Conservation (phyloP, 441 rosid genomes). For the Sinapis alba region DNA sequence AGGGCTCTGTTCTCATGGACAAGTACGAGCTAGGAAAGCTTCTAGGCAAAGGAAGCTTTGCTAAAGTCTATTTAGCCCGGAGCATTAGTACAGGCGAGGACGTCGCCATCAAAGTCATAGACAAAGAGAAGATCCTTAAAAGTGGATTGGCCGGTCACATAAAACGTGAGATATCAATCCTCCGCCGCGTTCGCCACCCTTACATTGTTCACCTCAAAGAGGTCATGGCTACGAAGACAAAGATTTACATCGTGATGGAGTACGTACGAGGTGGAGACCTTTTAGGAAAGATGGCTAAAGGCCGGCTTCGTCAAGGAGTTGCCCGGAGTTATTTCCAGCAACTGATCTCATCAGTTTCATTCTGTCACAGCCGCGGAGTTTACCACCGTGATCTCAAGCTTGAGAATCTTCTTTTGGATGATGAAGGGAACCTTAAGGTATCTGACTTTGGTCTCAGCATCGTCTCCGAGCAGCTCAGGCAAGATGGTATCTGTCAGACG, state of each 20-base stretch:
- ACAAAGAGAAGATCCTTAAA: constrained; percentile 59
- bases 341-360: constrained; percentile 74
- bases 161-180: constrained; percentile 88
- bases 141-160: constrained; percentile 48
- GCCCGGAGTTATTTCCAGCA: constrained; percentile 78
- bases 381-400: constrained; percentile 90
- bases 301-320: constrained; percentile 71
- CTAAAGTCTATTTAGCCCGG: constrained; percentile 80
- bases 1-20: constrained; percentile 53
- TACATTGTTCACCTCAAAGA: constrained; percentile 67
- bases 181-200: constrained; percentile 69
- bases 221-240: constrained; percentile 77
- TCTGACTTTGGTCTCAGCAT: constrained; percentile 94
- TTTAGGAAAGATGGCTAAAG: constrained; percentile 65
- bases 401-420: constrained; percentile 78
- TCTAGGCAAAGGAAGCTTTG: constrained; percentile 87
- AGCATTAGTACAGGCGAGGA: constrained; percentile 54
- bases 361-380: constrained; percentile 80
- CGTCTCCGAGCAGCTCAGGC: constrained; percentile 59
- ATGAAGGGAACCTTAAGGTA: constrained; percentile 72
- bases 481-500: constrained; percentile 78
- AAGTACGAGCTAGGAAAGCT: constrained; percentile 83
- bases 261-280: constrained; percentile 87
- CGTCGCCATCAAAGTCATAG: constrained; percentile 80
- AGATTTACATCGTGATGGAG: constrained; percentile 82